Conservation (phyloP, 192 early-diverging fungal genomes). For the Backusella sp. region DNA sequence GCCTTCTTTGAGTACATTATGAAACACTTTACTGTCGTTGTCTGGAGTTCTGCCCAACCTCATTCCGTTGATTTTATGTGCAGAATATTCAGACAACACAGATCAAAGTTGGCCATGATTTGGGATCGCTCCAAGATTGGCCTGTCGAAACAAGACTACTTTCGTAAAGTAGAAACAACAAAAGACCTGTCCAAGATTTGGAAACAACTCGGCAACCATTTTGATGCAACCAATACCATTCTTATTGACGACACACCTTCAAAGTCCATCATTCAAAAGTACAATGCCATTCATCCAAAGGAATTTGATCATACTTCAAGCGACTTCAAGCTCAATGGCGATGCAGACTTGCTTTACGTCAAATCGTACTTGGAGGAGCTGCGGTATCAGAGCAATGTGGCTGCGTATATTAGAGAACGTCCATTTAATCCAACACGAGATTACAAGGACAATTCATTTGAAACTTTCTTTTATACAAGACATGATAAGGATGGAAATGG, state of each 20-base stretch:
- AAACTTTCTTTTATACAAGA: neutral
- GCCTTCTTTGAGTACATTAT: slow-evolving; percentile 58
- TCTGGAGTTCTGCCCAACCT: slow-evolving; percentile 71
- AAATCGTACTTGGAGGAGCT: slow-evolving; percentile 35
- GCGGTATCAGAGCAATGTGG: slow-evolving; percentile 40
- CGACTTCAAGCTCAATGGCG: slow-evolving; percentile 1
- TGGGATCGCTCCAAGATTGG: slow-evolving; percentile 59
- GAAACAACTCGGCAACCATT: slow-evolving; percentile 23
- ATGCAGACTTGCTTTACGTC: slow-evolving; percentile 45
- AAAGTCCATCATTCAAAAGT: slow-evolving; percentile 52
- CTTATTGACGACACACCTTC: slow-evolving; percentile 50
- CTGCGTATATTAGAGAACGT: slow-evolving; percentile 38
- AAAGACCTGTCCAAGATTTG: slow-evolving; percentile 66
- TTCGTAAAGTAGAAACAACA: slow-evolving; percentile 45
- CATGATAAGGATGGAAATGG: neutral
- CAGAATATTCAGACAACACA: slow-evolving; percentile 37
- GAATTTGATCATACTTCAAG: slow-evolving; percentile 36
- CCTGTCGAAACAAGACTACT: slow-evolving; percentile 38
- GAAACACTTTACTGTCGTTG: slow-evolving; percentile 61
- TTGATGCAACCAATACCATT: slow-evolving; percentile 49
- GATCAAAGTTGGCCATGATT: slow-evolving; percentile 40
- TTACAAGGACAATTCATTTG: neutral
- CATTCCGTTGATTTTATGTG: slow-evolving; percentile 58
- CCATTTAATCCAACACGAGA: slow-evolving; percentile 31
- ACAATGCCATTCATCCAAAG: slow-evolving; percentile 40